phyloP scores from a whole-genome alignment of 306 rosid genomes.

The Medicago truncatula region DNA sequence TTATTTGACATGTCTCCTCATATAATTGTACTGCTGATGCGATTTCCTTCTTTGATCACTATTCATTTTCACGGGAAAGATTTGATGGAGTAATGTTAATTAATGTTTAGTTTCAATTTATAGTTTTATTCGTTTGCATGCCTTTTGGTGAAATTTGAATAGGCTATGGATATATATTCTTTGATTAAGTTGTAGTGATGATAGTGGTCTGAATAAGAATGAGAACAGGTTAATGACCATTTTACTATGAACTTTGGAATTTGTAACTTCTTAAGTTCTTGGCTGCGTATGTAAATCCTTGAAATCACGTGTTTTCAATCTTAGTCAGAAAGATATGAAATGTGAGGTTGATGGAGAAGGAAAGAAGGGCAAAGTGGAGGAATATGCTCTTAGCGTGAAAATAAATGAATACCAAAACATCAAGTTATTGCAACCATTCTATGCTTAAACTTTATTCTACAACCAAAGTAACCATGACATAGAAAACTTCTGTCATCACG shows the following conservation, averaged over 20 bases:
- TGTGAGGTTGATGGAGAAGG: slow-evolving; percentile 27
- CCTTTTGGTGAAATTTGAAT: slow-evolving; percentile 5
- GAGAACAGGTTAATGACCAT: background rate
- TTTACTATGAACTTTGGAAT: slow-evolving; percentile 33
- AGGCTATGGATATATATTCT: background rate
- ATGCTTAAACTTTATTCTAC: slow-evolving; percentile 20
- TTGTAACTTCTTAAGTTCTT: slow-evolving; percentile 12
- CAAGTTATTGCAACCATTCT: slow-evolving; percentile 18
- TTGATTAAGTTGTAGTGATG: slow-evolving; percentile 3
- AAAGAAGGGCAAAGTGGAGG: background rate
- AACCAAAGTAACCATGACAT: background rate
- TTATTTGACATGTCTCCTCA: slow-evolving; percentile 2
- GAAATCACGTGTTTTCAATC: background rate
- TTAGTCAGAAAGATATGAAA: slow-evolving; percentile 5
- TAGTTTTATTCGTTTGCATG: slow-evolving; percentile 15
- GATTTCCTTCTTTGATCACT: slow-evolving; percentile 8
- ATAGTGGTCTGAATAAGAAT: slow-evolving; percentile 22
- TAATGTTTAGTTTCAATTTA: slow-evolving; percentile 20
- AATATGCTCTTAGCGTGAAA: slow-evolving; percentile 19
- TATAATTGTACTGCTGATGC: slow-evolving; percentile 24
- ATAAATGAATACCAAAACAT: slow-evolving; percentile 19
- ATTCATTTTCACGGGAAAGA: slow-evolving; percentile 16
- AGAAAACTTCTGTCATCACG: background rate
- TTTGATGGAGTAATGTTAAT: slow-evolving; percentile 24
- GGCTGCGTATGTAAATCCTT: background rate